These are phyloP conservation scores for Nepenthes mirabilis DNA, from an alignment of 148 eudicot species.

Conservation along the genomic window DNA sequence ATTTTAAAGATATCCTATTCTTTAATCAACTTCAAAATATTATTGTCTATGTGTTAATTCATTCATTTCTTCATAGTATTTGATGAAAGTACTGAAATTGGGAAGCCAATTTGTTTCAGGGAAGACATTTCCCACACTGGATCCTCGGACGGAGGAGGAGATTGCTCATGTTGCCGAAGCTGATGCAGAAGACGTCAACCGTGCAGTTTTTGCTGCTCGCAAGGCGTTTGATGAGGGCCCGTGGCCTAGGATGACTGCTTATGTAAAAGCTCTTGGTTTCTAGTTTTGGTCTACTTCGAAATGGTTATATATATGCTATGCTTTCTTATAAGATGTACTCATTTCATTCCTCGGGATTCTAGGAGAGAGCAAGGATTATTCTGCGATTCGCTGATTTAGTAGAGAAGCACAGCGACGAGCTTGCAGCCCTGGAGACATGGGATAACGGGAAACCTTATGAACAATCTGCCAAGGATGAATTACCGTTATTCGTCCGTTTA, in stretches of 20 bases:
- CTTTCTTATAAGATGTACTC: neutral
- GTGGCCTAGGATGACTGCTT: slow-evolving; percentile 96
- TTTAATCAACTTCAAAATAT: no score
- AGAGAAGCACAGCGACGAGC: slow-evolving; percentile 44
- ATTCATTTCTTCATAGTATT: neutral
- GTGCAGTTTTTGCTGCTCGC: slow-evolving; percentile 88
- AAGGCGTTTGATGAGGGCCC: slow-evolving; percentile 98
- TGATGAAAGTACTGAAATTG: neutral
- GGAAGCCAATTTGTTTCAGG: slow-evolving; percentile 27
- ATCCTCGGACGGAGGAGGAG: slow-evolving; percentile 85
- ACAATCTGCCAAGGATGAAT: slow-evolving; percentile 27
- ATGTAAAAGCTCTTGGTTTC: slow-evolving; percentile 26
- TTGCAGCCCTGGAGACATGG: slow-evolving; percentile 59
- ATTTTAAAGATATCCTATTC: no score
- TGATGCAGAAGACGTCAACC: slow-evolving; percentile 68
- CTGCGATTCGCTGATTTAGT: slow-evolving; percentile 52
- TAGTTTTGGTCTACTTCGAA: neutral
- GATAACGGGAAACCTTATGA: slow-evolving; percentile 45
- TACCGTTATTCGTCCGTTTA: slow-evolving; percentile 40
- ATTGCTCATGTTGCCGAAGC: slow-evolving; percentile 81
- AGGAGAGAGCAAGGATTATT: slow-evolving; percentile 49
- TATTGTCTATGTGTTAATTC: no score
- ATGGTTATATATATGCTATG: neutral
- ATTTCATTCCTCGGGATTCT: neutral
- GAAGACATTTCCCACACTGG: slow-evolving; percentile 77